phyloP scores from a whole-genome alignment of 768 basidiomycete species.

The Ephemerocybe angulata region DNA sequence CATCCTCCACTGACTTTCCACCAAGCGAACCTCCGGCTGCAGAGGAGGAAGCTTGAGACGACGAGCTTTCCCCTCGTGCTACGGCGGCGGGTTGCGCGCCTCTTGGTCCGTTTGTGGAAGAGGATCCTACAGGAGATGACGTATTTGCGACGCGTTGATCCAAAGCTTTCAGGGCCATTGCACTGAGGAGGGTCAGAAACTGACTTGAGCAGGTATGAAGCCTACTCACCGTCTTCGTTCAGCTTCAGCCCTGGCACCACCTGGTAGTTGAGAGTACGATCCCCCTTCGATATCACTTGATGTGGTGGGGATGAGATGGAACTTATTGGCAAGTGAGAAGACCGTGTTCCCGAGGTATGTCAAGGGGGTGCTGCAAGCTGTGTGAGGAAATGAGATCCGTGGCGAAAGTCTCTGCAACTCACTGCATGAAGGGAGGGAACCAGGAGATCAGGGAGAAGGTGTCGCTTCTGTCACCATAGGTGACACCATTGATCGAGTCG shows the following conservation, averaged over 20 bases:
- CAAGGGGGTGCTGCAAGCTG: slow-evolving; percentile 59
- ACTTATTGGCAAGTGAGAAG: slow-evolving; percentile 59
- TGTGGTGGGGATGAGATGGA: slow-evolving; percentile 71
- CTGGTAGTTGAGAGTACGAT: slow-evolving; percentile 71
- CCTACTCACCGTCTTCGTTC: slow-evolving; percentile 80
- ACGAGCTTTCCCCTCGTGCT: slow-evolving; percentile 29
- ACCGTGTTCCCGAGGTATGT: slow-evolving; percentile 63
- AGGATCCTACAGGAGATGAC: slow-evolving; percentile 38
- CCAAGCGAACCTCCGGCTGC: not conserved
- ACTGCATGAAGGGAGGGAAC: slow-evolving; percentile 98
- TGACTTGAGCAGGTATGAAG: not conserved
- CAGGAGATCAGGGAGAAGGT: slow-evolving; percentile 93
- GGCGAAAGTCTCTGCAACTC: slow-evolving; percentile 28
- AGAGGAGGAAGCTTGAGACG: slow-evolving; percentile 25
- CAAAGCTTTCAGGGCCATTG: slow-evolving; percentile 93
- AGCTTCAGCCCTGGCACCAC: slow-evolving; percentile 91
- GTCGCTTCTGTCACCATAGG: slow-evolving; percentile 92
- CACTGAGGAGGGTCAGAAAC: slow-evolving; percentile 49
- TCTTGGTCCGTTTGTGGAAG: slow-evolving; percentile 30
- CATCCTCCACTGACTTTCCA: not conserved
- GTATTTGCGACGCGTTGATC: slow-evolving; percentile 86
- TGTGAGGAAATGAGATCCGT: slow-evolving; percentile 3
- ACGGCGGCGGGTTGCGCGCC: slow-evolving; percentile 25
- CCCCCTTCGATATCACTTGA: slow-evolving; percentile 68
- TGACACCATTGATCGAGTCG: slow-evolving; percentile 58